Evolutionary conservation across 1,284 basidiomycete species (phyloP), one percentile per base, ranked within the genome.

Genomic region (Leccinum pachyderme): DNA sequence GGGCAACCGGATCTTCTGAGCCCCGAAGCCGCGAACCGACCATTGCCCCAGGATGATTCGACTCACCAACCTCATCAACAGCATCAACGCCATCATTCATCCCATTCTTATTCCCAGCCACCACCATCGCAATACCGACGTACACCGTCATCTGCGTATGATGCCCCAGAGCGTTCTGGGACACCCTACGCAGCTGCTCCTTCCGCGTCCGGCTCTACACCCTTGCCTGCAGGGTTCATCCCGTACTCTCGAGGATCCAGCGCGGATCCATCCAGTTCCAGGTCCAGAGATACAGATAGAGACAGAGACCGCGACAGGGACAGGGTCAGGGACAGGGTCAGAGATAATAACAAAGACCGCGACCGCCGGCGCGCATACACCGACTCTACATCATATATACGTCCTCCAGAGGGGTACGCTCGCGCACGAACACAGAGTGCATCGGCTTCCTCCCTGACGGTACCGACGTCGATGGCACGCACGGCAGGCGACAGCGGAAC

Each of bases 1-100:
- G 43, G 56, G 11, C 63, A 60, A 0, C 68, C 65, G 0, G 68
- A 70, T 2, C 49, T 68, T 1, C 37, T 72, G 39, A 72, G 70
- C 28, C 68, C 71, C 2, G 68, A 72, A 12, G 53, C 67, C 22
- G 65, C 68, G 1, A 65, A 69, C 45, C 61, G 66, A 27, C 57
- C 68, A 4, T 27, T 72, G 25, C 60, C 65, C 1, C 59, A 56
- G 29, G 64, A 69, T 4, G 63, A 64, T 47, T 49, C 52, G 7
- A 59, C 52, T 27, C 59, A 61, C 52, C 49, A 57, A 22, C 60
- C 60, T 25, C 61, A 54, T 27, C 61, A 54, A 47, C 57, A 55
- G 24, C 63, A 59, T 4, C 15, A n/a, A 13, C 78, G 51, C 73
- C 77, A 50, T 2, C 43, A 8, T 7, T 44, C 43, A 27, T 41